Base-by-base conservation (phyloP, 2,329 filamentous ascomycete genomes). In the Neopestalotiopsis sp. region DNA sequence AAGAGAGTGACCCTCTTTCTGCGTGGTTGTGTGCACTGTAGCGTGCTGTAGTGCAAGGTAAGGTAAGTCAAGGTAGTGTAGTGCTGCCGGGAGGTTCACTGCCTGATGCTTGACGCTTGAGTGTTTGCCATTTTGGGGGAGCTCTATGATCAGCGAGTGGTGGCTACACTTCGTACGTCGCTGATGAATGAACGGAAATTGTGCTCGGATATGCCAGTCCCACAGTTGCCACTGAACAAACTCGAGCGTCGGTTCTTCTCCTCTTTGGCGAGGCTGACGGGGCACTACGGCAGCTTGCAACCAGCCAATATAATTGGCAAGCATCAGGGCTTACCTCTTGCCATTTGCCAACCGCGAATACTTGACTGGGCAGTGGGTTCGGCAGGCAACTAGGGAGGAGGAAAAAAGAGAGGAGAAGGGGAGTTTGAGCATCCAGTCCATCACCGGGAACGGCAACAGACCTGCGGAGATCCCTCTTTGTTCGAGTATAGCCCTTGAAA, bases 261-360 rank as follows among this genome's bases (percentile, higher is more conserved):
- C 62, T 52, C 42, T 65, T 45, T 65, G 40, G 62, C 62, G 62
- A 65, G 62, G 62, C 59, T 65, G 62, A 65, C 38, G 40, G 42
- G 38, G 62, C 62, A n/a, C 17, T 42, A 10, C 57, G 57, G 57
- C 24, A 59, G 57, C 57, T 59, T 59, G 24, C 57, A 59, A 59
- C 57, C 24, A 14, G 30, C 57, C 30, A 17, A 34, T 34, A 30
- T 34, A 59, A 59, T 59, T 34, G 30, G 57, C 24, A 59, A 34
- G 24, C 17, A 14, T n/a, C 14, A 30, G 57, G 57, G 13, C 57
- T 59, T 34, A 59, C 30, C 30, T 34, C 40, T 62, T 62, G 59
- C 59, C 59, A 62, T 62, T 34, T 34, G 32, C 59, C 17, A 40
- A 40, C 13, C 17, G 17, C 45, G 17, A 52, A 52, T 52, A 52